These are phyloP conservation scores for Vanrija pseudolonga DNA, from an alignment of 1,284 basidiomycete genomes.

Conservation along the genomic window DNA sequence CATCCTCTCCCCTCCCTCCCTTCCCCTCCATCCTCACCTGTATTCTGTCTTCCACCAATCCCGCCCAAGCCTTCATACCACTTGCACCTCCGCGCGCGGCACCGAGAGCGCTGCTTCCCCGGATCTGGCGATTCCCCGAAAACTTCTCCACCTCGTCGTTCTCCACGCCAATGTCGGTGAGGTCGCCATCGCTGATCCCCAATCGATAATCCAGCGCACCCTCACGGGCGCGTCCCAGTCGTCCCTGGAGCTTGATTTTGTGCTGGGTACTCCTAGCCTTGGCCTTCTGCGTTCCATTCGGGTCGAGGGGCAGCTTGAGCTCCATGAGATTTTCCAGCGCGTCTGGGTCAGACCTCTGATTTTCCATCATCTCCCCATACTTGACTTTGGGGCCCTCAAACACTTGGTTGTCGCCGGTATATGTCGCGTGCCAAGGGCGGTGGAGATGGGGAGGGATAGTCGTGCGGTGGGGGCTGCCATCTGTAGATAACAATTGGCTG, in stretches of 20 bases:
- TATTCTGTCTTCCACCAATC: conserved; percentile 73
- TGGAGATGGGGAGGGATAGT: conserved; percentile 45
- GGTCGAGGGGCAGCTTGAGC: conserved; percentile 41
- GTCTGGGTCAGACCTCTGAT: conserved; percentile 20
- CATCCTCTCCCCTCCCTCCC: too few species aligned
- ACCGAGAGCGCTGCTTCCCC: conserved; percentile 42
- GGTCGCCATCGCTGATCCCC: conserved; percentile 52
- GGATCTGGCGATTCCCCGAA: conserved; percentile 54
- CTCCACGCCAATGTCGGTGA: conserved; percentile 25
- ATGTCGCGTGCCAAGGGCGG: conserved; percentile 46
- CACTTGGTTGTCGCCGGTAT: conserved; percentile 32
- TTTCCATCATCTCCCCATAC: conserved; percentile 43
- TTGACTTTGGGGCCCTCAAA: conserved; percentile 31
- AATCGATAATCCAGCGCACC: conserved; percentile 69
- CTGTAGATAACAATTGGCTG: not conserved
- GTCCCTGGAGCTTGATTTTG: conserved; percentile 56
- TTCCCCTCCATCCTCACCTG: conserved; percentile 54
- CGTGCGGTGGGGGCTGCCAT: conserved; percentile 29
- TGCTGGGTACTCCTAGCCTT: conserved; percentile 58
- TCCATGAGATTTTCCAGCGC: conserved; percentile 36
- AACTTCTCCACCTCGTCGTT: conserved; percentile 53
- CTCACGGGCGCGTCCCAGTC: conserved; percentile 65
- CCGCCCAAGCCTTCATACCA: conserved; percentile 69
- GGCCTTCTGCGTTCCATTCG: conserved; percentile 56
- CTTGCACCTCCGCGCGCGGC: conserved; percentile 34